Conservation (phyloP, 306 rosid species). For the Rosa chinensis region DNA sequence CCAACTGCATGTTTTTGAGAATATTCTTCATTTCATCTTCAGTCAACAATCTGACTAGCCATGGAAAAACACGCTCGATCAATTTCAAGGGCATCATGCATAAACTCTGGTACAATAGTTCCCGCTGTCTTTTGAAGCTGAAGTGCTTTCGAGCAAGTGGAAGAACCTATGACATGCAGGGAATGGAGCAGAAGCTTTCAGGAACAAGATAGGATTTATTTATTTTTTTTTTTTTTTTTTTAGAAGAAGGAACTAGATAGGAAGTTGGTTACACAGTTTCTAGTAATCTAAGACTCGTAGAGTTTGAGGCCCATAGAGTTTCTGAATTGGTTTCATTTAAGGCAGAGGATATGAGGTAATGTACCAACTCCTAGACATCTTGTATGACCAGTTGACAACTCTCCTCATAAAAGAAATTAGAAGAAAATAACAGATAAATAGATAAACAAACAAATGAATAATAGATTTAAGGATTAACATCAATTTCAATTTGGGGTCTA, state of each 20-base stretch:
- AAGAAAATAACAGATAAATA: not conserved
- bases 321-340: constrained; percentile 18
- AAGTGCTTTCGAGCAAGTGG: constrained; percentile 96
- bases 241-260: not conserved
- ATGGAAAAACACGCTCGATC: constrained; percentile 91
- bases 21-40: constrained; percentile 74
- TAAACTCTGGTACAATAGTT: constrained; percentile 84
- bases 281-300: constrained; percentile 13
- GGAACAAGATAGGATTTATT: constrained; percentile 17
- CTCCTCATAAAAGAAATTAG: constrained; percentile 12
- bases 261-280: constrained; percentile 20
- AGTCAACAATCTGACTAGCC: constrained; percentile 78
- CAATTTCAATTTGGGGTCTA: not conserved
- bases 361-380: constrained; percentile 29
- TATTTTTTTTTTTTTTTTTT: too few species aligned
- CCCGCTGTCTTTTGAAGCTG: constrained; percentile 81
- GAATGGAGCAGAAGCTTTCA: constrained; percentile 20
- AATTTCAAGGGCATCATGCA: constrained; percentile 96
- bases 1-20: constrained; percentile 82
- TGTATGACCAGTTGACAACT: constrained; percentile 7
- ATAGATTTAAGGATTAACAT: not conserved
- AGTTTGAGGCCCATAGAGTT: constrained; percentile 5
- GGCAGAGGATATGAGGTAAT: constrained; percentile 17
- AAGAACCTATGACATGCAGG: constrained; percentile 71
- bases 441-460: too few species aligned